Conservation (phyloP, 306 rosid genomes). For the Sophora flavescens region DNA sequence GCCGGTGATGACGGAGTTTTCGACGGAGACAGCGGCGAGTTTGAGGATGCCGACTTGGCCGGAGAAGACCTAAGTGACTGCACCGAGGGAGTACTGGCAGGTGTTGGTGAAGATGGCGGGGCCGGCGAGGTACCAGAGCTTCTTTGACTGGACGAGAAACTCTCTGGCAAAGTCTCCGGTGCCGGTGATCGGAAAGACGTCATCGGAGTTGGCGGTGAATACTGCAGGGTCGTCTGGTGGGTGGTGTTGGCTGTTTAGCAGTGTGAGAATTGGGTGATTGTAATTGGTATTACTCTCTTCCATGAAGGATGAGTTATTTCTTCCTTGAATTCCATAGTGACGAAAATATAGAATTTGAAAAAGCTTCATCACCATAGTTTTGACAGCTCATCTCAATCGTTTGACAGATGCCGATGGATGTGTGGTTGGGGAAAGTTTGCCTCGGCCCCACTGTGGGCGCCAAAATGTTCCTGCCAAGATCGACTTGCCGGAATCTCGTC, state of each 20-base stretch:
- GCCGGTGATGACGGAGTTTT: constrained; percentile 94
- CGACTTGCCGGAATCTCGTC: too few species aligned
- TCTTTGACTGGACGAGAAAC: too few species aligned
- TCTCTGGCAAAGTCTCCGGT: constrained; percentile 51
- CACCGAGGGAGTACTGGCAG: constrained; percentile 90
- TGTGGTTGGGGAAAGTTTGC: too few species aligned
- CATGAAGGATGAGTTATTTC: too few species aligned
- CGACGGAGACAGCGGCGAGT: constrained; percentile 88
- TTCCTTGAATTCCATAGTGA: too few species aligned
- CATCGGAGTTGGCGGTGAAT: constrained; percentile 60
- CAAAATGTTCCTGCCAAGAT: too few species aligned
- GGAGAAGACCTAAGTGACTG: constrained; percentile 80
- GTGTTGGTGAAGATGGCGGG: constrained; percentile 89
- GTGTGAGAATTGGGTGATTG: constrained; percentile 43
- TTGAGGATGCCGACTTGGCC: constrained; percentile 79
- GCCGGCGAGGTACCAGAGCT: constrained; percentile 92
- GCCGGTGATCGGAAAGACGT: constrained; percentile 64
- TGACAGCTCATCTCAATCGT: too few species aligned
- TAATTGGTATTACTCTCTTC: constrained; percentile 5
- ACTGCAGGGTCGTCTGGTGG: constrained; percentile 37
- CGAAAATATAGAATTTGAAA: too few species aligned
- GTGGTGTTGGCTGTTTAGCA: background rate
- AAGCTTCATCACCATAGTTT: too few species aligned
- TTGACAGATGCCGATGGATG: too few species aligned
- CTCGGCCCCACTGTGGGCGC: too few species aligned